These are phyloP conservation scores for Xylaria acuta DNA, from an alignment of 495 filamentous ascomycete genomes.

Conservation along the genomic window DNA sequence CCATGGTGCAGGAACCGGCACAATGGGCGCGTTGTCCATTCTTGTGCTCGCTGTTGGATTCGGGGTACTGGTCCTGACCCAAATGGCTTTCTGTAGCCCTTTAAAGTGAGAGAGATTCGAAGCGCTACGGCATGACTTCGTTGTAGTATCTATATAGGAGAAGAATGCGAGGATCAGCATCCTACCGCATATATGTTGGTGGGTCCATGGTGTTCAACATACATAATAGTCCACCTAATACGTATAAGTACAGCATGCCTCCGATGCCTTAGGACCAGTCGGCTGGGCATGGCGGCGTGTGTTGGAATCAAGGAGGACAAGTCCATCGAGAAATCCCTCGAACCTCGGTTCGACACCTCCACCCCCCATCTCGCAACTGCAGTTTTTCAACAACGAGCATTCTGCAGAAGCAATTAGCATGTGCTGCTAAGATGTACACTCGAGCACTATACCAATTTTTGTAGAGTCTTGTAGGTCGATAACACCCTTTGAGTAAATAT, in stretches of 20 bases:
- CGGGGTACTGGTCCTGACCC: neutral
- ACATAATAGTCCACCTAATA: neutral
- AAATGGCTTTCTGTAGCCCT: neutral
- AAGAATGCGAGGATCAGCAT: neutral
- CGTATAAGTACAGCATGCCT: neutral
- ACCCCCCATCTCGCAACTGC: neutral
- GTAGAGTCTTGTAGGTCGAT: neutral
- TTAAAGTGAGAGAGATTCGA: neutral
- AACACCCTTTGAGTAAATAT: neutral
- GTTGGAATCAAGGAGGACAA: neutral
- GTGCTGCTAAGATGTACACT: neutral
- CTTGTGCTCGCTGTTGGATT: neutral
- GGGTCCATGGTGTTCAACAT: neutral
- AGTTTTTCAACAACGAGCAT: neutral
- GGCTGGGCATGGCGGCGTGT: neutral
- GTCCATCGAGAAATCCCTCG: neutral
- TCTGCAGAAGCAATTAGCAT: neutral
- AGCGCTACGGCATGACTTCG: neutral
- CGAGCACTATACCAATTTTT: neutral
- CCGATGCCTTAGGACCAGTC: neutral
- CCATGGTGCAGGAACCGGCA: constrained; percentile 47
- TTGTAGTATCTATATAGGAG: neutral
- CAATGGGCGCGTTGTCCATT: constrained; percentile 25
- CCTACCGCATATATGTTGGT: neutral
- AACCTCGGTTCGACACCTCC: neutral